Percentiles rank a stretch among this genome's conserved stretches.
Conservation (phyloP, 768 basidiomycete species). For the Amanita fuliginea region DNA sequence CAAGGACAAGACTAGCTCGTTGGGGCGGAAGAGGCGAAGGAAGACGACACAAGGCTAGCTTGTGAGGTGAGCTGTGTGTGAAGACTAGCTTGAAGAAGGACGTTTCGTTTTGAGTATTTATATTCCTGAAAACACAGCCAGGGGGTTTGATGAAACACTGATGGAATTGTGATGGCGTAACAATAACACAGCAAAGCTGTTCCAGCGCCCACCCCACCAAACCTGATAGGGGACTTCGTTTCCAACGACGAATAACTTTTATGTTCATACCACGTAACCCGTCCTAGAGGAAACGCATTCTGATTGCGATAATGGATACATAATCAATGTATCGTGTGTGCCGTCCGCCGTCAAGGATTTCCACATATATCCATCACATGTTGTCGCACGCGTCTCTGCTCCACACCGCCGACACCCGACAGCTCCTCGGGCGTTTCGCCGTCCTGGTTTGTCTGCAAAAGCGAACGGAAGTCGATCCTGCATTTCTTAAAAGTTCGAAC, state of each 20-base stretch:
- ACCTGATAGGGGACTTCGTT: not conserved
- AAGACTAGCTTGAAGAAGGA: constrained; percentile 22
- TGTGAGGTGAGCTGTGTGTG: constrained; percentile 17
- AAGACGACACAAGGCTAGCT: constrained; percentile 24
- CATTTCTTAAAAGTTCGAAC: constrained; percentile 2
- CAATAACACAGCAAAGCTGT: not conserved
- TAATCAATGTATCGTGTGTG: not conserved
- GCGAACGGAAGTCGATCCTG: constrained; percentile 10
- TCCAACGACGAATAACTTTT: not conserved
- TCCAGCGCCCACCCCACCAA: not conserved
- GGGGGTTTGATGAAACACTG: constrained; percentile 4
- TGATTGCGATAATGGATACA: too few species aligned
- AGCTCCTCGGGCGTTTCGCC: constrained; percentile 81
- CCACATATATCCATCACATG: constrained; percentile 75
- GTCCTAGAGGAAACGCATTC: too few species aligned
- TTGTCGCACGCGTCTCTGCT: constrained; percentile 70
- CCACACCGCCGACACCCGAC: constrained; percentile 81
- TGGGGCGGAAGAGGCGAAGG: constrained; percentile 5
- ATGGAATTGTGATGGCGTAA: not conserved
- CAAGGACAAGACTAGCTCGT: constrained; percentile 5
- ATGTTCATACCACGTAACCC: too few species aligned
- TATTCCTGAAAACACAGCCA: not conserved
- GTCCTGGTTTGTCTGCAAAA: constrained; percentile 67
- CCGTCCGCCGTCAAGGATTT: constrained; percentile 24
- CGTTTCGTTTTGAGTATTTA: not conserved